These are phyloP conservation scores for Toxicodendron radicans DNA, from an alignment of 345 rosid species.

Conservation along the genomic window DNA sequence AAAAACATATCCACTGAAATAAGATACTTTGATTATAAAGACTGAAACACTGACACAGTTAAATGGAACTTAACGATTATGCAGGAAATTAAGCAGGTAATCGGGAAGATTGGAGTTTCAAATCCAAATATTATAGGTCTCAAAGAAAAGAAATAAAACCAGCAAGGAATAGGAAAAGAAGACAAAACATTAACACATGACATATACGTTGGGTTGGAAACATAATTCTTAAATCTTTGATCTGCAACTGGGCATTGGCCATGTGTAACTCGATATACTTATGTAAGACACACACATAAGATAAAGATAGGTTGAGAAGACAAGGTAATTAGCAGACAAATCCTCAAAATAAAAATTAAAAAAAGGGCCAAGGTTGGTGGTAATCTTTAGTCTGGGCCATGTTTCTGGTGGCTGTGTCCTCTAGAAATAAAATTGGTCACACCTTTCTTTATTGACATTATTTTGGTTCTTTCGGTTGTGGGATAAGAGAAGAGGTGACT, in stretches of 20 bases:
- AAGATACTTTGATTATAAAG: too few species aligned
- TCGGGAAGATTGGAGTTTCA: too few species aligned
- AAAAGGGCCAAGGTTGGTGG: slow-evolving; percentile 5
- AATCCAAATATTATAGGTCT: too few species aligned
- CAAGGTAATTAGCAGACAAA: slow-evolving; percentile 18
- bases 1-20: too few species aligned
- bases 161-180: not conserved
- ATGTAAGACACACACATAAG: not conserved
- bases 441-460: not conserved
- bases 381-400: slow-evolving; percentile 12
- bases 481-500: slow-evolving; percentile 12
- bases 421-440: slow-evolving; percentile 13
- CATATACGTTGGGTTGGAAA: not conserved
- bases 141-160: not conserved
- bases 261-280: not conserved
- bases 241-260: not conserved
- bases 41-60: too few species aligned
- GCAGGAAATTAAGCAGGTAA: too few species aligned
- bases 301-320: not conserved
- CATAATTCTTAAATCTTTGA: not conserved
- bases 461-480: slow-evolving; percentile 7
- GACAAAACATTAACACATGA: not conserved
- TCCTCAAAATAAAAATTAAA: slow-evolving; percentile 22
- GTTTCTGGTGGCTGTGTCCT: slow-evolving; percentile 21
- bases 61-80: too few species aligned